Base-by-base conservation (phyloP, 306 rosid species). In the Glycyrrhiza uralensis region DNA sequence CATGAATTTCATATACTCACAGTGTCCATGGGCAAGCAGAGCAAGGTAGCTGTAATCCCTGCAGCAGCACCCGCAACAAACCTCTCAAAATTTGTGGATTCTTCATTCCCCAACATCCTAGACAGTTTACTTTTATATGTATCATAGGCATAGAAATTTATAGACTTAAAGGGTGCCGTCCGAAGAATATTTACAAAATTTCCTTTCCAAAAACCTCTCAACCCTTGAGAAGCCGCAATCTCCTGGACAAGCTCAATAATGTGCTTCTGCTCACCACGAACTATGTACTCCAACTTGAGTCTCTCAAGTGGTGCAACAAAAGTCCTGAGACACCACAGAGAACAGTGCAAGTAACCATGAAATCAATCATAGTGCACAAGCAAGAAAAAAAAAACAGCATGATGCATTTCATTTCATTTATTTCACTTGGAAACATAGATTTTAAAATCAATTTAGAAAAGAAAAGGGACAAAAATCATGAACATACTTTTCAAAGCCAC, bases 251-350 rank as follows among this genome's bases (percentile, higher is more conserved):
- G 88, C 58, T 88, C 89, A 19, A 77, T 62, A 6, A 94, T 82
- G 73, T 86, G 42, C 87, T 79, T 86, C 82, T 74, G 87, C 61
- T 94, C 99, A 3, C 96, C 99, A 2, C 96, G 92, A 42, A 94
- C 93, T 51, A 94, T 88, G 71, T 94, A 94, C 44, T 94, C 99
- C 87, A 94, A 86, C 90, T 94, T 94, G 41, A 94, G 90, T 80
- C 99, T 89, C 90, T 94, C 99, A 1, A 94, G 95, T 1, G 99
- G 99, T 0, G 99, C 99, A 45, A 94, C 97, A 71, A 86, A 86
- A 65, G 97, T 94, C 69, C 99, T 94, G 89, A 76, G 24, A 74
- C 69, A 63, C n/a, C 50, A n/a, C n/a, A n/a, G n/a, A n/a, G n/a
- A n/a, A n/a, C n/a, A n/a, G n/a, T n/a, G n/a, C n/a, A n/a, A n/a